Evolutionary conservation across 2,329 filamentous ascomycete genomes (phyloP), one percentile per base, ranked within the genome.

Genomic region (Sporothrix sp.): DNA sequence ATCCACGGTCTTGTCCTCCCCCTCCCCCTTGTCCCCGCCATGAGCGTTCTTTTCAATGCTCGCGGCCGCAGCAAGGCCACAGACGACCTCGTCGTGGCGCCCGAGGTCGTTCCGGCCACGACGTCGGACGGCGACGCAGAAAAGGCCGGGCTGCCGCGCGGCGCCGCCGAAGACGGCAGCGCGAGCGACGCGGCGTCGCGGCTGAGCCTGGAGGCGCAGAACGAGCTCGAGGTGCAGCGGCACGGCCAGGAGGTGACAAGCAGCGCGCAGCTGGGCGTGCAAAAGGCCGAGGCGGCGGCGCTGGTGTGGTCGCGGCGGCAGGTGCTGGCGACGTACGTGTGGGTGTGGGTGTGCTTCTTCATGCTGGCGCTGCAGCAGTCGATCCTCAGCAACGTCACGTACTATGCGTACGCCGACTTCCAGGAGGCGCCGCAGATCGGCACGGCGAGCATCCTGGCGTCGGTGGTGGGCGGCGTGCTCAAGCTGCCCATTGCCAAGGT

Each of bases 401-500:
- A 72, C 20, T 77, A 70, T 55, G 70, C 75, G 33, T 76, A 74
- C 28, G 73, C 71, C 57, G 61, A 61, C 36, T 82, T 79, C 57
- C 54, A 63, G 14, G 58, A 63, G n/a, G 78, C 81, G 59, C 78
- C 76, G 0, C 65, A 81, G 25, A 68, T 75, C 2, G 68, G 74
- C 1, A 70, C 76, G 2, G 74, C 76, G 14, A 65, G 67, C 43
- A 75, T 82, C 54, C 68, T 82, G 16, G 66, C 76, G 9, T 71
- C 66, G 53, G 65, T 78, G 30, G 74, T 82, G 40, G 67, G 69
- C 59, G 82, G 79, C 35, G 71, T 83, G n/a, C 71, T 76, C 51
- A 82, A 82, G 60, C 72, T 84, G 9, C 77, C 81, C 1, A 72
- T 82, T 56, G 81, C 82, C 48, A 85, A 85, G 63, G 68, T 84